Conservation (phyloP, 805 yeast species). For the Komagataella ulmi region DNA sequence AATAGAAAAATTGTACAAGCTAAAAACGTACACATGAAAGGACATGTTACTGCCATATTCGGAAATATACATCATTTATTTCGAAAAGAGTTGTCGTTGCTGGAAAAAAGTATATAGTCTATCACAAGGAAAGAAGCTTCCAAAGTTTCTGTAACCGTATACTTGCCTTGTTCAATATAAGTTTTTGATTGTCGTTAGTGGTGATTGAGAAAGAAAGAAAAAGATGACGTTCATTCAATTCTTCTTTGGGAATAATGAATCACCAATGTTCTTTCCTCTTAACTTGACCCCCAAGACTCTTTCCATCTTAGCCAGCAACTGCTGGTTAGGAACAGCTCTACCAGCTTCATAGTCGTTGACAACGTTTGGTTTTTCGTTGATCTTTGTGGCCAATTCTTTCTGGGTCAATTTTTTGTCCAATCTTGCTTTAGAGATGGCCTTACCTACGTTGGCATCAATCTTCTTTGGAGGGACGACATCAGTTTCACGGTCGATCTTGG, state of each 20-base stretch:
- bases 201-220: background rate
- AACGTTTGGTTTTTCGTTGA: constrained; percentile 92
- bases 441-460: constrained; percentile 74
- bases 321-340: constrained; percentile 94
- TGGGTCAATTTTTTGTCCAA: constrained; percentile 82
- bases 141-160: no score
- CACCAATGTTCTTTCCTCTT: constrained; percentile 92
- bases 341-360: constrained; percentile 96
- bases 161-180: background rate
- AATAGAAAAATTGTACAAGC: background rate
- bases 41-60: background rate
- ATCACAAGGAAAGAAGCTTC: background rate
- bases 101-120: background rate
- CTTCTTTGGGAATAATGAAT: constrained; percentile 60
- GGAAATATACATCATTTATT: background rate
- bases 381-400: constrained; percentile 90
- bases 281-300: constrained; percentile 89
- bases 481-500: constrained; percentile 86
- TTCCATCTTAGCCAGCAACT: constrained; percentile 82
- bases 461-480: constrained; percentile 91
- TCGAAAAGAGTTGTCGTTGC: background rate
- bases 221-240: constrained; percentile 14
- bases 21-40: background rate
- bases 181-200: background rate
- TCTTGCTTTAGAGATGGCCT: constrained; percentile 75